Evolutionary conservation across 257 asterid species (phyloP).

Genomic region (Dorcoceras hygrometricum): DNA sequence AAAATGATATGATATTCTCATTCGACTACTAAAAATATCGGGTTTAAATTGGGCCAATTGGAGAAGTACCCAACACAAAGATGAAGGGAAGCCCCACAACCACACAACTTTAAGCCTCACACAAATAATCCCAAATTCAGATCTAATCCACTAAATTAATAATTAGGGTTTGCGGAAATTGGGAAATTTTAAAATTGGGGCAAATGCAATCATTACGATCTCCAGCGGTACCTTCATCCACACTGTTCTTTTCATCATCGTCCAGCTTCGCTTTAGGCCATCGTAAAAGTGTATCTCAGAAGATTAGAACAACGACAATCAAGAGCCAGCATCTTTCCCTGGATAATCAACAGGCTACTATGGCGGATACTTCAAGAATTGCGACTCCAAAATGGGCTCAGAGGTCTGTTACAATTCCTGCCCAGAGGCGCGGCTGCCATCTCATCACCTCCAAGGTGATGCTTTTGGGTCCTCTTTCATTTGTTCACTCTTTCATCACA

Average conservation of each 20-base stretch:
- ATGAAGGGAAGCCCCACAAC: too few relatives aligned
- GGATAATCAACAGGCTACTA: slow-evolving; percentile 21
- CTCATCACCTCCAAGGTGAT: slow-evolving; percentile 75
- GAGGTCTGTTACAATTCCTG: slow-evolving; percentile 70
- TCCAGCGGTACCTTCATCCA: neutral
- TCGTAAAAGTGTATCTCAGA: neutral
- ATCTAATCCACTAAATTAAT: neutral
- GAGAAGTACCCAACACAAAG: too few relatives aligned
- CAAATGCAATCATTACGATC: neutral
- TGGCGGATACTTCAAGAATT: slow-evolving; percentile 38
- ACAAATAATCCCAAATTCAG: too few relatives aligned
- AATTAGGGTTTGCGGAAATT: neutral
- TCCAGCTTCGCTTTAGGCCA: neutral
- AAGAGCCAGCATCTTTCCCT: slow-evolving; percentile 26
- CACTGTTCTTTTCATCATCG: neutral
- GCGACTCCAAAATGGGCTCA: slow-evolving; percentile 83
- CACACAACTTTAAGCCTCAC: too few relatives aligned
- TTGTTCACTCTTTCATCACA: neutral
- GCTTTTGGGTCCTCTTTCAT: neutral
- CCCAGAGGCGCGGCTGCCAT: slow-evolving; percentile 88
- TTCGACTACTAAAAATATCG: too few relatives aligned
- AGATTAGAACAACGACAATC: slow-evolving; percentile 6
- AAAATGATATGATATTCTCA: too few relatives aligned
- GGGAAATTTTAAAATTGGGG: neutral
- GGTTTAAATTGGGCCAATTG: too few relatives aligned